Evolutionary conservation across 2,329 filamentous ascomycete genomes (phyloP), one percentile per base, ranked within the genome.

Genomic region (Septoria linicola): DNA sequence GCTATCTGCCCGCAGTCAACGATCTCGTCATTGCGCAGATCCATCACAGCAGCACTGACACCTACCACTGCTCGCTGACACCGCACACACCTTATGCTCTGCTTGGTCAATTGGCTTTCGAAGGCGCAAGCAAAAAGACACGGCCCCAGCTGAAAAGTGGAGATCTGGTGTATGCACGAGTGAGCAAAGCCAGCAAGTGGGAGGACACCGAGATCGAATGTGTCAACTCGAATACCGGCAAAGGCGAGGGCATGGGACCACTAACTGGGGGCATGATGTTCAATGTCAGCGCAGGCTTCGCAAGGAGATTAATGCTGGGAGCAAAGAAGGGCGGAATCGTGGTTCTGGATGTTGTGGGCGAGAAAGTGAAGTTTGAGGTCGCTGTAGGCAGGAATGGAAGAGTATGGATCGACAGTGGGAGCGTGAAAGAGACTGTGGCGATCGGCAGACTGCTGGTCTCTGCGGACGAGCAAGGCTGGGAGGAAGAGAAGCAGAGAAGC

Each of bases 161-260:
- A 31, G 83, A 89, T 45, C 74, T 96, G 21, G 89, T 97, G 30
- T 97, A 97, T 73, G 92, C 91, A 31, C 87, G 92, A 56, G 83
- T 99, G 36, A 76, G 81, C 21, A 81, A 86, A 34, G 85, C 88
- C 14, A 86, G 89, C 64, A 84, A 85, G 58, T 87, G 91, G 70
- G 89, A 91, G 74, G 89, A 96, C 65, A 80, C 89, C 1, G 93
- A 97, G 72, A 76, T 99, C 37, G 89, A 95, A 64, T 97, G 93
- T 69, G 85, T 95, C 37, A 89, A 90, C 57, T 79, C 88, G 0
- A 80, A 85, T 1, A 96, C 91, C 0, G 92, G 92, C 20, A 96
- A 95, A 65, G 80, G 87, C 1, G 91, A 96, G 40, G 92, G 92
- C 0, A 76, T 97, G 13, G 93, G 93, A 0, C 88, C 88, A 5